Percentiles rank a stretch among this genome's conserved stretches.
Evolutionary conservation across 2,329 filamentous ascomycete genomes (phyloP).

Genomic region (Alternaria gansuensis): DNA sequence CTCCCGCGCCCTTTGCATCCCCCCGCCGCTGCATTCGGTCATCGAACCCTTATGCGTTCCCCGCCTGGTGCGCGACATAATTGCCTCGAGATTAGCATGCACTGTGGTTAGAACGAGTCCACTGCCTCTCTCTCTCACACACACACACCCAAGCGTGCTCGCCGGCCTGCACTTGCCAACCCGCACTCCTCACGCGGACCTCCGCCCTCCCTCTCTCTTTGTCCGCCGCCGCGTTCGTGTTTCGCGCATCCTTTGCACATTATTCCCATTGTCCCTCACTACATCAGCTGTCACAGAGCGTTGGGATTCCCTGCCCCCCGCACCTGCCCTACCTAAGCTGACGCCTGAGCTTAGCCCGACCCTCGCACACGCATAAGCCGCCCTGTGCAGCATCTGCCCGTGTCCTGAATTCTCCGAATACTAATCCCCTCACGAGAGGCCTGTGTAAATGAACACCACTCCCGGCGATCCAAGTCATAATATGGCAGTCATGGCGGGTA

Average conservation of each 20-base stretch:
- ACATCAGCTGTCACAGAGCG: constrained; percentile 24
- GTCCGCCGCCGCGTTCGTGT: constrained; percentile 36
- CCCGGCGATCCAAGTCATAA: constrained; percentile 32
- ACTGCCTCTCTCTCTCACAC: constrained; percentile 39
- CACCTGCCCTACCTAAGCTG: constrained; percentile 39
- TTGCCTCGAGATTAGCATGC: constrained; percentile 53
- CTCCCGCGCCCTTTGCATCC: constrained; percentile 50
- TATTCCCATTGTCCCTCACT: constrained; percentile 28
- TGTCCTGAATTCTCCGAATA: constrained; percentile 16
- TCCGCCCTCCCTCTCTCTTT: constrained; percentile 33
- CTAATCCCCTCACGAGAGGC: constrained; percentile 15
- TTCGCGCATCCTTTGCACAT: constrained; percentile 38
- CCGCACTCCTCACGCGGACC: constrained; percentile 28
- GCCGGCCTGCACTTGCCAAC: constrained; percentile 42
- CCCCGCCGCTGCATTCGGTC: constrained; percentile 33
- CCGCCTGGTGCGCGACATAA: constrained; percentile 50
- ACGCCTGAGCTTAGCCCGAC: constrained; percentile 47
- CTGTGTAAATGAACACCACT: constrained; percentile 30
- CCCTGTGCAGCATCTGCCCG: constrained; percentile 28
- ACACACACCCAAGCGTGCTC: constrained; percentile 39
- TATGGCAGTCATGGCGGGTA: constrained; percentile 45
- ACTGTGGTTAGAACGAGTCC: constrained; percentile 44
- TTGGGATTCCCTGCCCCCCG: constrained; percentile 30
- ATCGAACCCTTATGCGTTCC: constrained; percentile 52
- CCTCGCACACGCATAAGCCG: constrained; percentile 37